phyloP scores from a whole-genome alignment of 1,139 yeast species.

The Scheffersomyces quercinus region DNA sequence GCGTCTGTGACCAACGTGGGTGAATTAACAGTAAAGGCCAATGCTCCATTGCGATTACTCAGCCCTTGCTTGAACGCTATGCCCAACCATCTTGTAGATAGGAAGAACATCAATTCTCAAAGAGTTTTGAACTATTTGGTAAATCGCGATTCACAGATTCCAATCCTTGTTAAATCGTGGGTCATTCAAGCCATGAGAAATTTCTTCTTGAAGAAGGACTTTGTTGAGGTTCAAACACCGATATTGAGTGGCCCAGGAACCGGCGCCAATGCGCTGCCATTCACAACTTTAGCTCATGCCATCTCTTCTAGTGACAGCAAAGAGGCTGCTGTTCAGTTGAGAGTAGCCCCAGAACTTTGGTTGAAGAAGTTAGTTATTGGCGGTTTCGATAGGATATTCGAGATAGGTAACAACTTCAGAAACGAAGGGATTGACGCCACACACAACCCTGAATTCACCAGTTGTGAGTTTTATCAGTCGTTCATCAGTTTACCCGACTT shows the following conservation, averaged over 20 bases:
- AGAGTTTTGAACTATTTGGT: constrained; percentile 76
- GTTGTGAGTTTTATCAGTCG: constrained; percentile 90
- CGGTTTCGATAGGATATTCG: constrained; percentile 86
- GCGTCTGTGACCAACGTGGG: constrained; percentile 80
- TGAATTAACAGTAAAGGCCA: constrained; percentile 71
- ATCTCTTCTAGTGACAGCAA: constrained; percentile 31
- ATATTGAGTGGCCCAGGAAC: constrained; percentile 68
- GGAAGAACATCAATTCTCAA: constrained; percentile 60
- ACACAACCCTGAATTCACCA: constrained; percentile 93
- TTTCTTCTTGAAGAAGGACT: constrained; percentile 56
- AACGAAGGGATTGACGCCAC: constrained; percentile 93
- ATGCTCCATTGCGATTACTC: constrained; percentile 47
- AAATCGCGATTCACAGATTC: constrained; percentile 47
- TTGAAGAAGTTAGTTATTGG: constrained; percentile 75
- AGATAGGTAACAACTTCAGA: constrained; percentile 81
- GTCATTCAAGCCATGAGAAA: constrained; percentile 56
- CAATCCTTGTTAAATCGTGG: constrained; percentile 54
- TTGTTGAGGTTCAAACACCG: constrained; percentile 88
- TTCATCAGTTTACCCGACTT: constrained; percentile 70
- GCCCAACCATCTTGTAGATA: constrained; percentile 62
- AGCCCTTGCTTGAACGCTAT: constrained; percentile 66
- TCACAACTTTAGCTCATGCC: constrained; percentile 57
- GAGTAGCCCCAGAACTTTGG: constrained; percentile 97
- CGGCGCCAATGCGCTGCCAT: constrained; percentile 91
- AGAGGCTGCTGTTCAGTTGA: constrained; percentile 48